Base-by-base conservation (phyloP, 805 yeast genomes). In the Sungouiella thailandica region DNA sequence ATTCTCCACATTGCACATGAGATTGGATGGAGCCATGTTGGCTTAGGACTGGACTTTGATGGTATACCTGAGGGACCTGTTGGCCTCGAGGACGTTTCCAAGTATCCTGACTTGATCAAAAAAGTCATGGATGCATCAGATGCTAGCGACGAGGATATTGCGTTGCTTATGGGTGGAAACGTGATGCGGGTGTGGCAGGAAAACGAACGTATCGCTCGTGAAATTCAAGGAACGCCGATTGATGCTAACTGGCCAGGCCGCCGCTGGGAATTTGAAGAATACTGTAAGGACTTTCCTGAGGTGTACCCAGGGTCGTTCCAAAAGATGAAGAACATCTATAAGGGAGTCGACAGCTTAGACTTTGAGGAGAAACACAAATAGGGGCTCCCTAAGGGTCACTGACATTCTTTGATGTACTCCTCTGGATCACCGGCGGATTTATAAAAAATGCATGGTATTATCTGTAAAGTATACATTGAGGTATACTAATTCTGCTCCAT, bases 1-100 rank as follows among this genome's bases (percentile, higher is more conserved):
- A 60, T 70, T 19, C 39, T 56, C 26, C 60, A 72, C 42, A 54
- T 70, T 18, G 65, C 68, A 18, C 49, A 65, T 12, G 41, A 64
- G 6, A 62, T 70, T 17, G 77, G 77, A 2, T 72, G 74, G 76
- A 70, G 67, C 17, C 70, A 68, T 44, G 74, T 72, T 28, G 74
- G 72, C 0, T 52, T 71, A 4, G 78, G 78, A 1, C 61, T 70
- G 4, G 79, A 73, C 48, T 72, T 71, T 42, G 78, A 73, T 46
- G 78, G 78, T 10, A 72, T 72, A 32, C 68, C 70, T 13, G 48
- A 36, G 5, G 74, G 69, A 4, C 78, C 78, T 5, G 45, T 38
- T 12, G 78, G 77, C 0, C 49, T 74, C n/a, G 77, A 73, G 45
- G 76, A 74, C 43, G 77, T 71, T 1, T 70, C 77, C 9, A 74